phyloP scores from a whole-genome alignment of 495 filamentous ascomycete species.

The Talaromyces trachyspermus region DNA sequence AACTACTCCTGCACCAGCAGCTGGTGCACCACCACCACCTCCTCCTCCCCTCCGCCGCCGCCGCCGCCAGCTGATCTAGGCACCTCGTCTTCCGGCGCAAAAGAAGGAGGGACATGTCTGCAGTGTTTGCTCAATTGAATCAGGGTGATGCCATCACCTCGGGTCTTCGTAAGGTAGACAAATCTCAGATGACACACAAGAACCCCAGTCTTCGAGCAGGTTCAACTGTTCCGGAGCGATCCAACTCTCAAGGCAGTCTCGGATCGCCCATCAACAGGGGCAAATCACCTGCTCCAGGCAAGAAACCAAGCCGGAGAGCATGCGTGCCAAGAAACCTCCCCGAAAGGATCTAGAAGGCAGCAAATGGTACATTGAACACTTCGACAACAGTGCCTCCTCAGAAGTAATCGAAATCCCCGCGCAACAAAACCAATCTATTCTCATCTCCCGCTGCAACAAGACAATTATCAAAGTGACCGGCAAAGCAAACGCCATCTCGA shows the following conservation, averaged over 20 bases:
- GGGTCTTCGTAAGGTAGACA: slow-evolving; percentile 86
- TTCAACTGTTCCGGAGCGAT: slow-evolving; percentile 54
- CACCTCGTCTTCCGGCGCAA: slow-evolving; percentile 25
- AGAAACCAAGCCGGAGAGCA: slow-evolving; percentile 89
- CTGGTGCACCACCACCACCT: slow-evolving; percentile 25
- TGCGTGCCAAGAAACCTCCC: slow-evolving; percentile 88
- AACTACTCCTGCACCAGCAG: slow-evolving; percentile 24
- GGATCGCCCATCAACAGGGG: slow-evolving; percentile 37
- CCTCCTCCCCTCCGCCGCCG: slow-evolving; percentile 52
- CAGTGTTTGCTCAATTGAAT: slow-evolving; percentile 87
- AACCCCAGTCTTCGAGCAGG: slow-evolving; percentile 81
- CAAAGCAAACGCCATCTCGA: slow-evolving; percentile 90
- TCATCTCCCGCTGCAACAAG: slow-evolving; percentile 85
- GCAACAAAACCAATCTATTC: slow-evolving; percentile 75
- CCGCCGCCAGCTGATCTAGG: slow-evolving; percentile 54
- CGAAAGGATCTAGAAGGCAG: slow-evolving; percentile 89
- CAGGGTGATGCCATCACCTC: slow-evolving; percentile 79
- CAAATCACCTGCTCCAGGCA: slow-evolving; percentile 77
- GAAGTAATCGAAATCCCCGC: slow-evolving; percentile 70
- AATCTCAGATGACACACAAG: slow-evolving; percentile 94
- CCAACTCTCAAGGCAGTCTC: slow-evolving; percentile 41
- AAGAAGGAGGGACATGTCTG: slow-evolving; percentile 55
- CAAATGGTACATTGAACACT: slow-evolving; percentile 96
- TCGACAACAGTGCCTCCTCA: slow-evolving; percentile 57
- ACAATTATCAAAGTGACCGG: slow-evolving; percentile 80